phyloP scores from a whole-genome alignment of 2,329 filamentous ascomycete species.

The Fusarium decemcellulare region DNA sequence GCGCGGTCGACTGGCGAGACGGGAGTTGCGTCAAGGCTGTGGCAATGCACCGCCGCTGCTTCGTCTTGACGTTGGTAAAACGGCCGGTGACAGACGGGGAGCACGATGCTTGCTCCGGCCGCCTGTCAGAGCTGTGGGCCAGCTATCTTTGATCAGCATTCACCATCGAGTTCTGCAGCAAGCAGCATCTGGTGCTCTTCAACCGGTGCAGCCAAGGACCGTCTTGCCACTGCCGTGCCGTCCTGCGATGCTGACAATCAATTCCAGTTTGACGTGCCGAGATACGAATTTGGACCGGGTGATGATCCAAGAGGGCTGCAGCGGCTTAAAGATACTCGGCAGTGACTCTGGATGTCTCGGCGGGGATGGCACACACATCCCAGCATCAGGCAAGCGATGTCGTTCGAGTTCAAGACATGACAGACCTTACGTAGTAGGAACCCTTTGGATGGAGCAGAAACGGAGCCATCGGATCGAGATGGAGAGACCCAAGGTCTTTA shows the following conservation, averaged over 20 bases:
- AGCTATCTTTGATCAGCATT: conserved; percentile 26
- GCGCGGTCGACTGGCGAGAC: not conserved
- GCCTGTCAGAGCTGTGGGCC: conserved; percentile 19
- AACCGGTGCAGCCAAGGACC: not conserved
- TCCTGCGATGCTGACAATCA: not conserved
- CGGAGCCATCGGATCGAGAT: conserved; percentile 21
- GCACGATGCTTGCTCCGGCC: conserved; percentile 14
- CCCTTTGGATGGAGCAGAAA: conserved; percentile 18
- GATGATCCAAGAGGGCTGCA: not conserved
- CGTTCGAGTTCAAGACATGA: conserved; percentile 3
- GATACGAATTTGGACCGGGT: conserved; percentile 2
- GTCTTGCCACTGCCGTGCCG: conserved; percentile 7
- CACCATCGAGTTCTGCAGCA: conserved; percentile 11
- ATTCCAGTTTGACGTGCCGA: not conserved
- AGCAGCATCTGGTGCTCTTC: conserved; percentile 7
- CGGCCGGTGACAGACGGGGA: conserved; percentile 7
- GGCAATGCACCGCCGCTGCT: conserved; percentile 6
- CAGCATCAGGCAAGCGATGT: conserved; percentile 6
- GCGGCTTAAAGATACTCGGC: not conserved
- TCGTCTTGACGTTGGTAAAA: conserved; percentile 2
- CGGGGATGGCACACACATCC: conserved; percentile 1
- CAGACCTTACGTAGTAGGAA: conserved; percentile 12
- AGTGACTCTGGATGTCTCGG: conserved; percentile 13
- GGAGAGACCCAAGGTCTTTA: conserved; percentile 10
- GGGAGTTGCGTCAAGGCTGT: conserved; percentile 3